Conservation (phyloP, 2,329 filamentous ascomycete genomes). For the Gyromitra esculenta region DNA sequence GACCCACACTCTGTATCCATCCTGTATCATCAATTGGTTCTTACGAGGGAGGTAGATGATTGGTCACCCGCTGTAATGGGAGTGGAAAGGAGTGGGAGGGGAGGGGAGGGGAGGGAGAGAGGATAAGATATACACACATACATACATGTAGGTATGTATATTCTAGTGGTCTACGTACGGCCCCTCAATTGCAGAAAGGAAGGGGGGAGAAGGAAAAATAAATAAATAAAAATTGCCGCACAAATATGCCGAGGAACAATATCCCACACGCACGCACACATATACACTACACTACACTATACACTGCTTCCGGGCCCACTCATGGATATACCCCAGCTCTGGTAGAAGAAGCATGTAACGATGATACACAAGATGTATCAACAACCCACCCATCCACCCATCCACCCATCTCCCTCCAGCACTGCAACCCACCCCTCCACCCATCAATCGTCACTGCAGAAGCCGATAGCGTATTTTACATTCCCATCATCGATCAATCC, state of each 20-base stretch:
- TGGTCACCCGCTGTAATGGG: neutral
- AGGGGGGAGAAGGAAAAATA: neutral
- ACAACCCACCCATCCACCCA: neutral
- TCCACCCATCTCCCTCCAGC: neutral
- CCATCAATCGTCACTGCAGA: no score
- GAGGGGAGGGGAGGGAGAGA: neutral
- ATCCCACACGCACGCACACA: no score
- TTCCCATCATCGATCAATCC: slow-evolving; percentile 30
- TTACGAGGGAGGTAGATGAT: slow-evolving; percentile 2
- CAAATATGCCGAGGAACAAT: slow-evolving; percentile 10
- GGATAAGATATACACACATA: neutral
- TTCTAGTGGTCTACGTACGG: slow-evolving; percentile 20
- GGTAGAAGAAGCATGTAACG: slow-evolving; percentile 31
- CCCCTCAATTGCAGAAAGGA: neutral
- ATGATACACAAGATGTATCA: slow-evolving; percentile 42
- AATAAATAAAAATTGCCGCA: slow-evolving; percentile 13
- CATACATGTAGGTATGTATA: slow-evolving; percentile 10
- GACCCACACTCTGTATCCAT: neutral
- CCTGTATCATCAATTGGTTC: slow-evolving; percentile 15
- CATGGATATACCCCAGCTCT: slow-evolving; percentile 31
- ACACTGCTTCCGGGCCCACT: neutral
- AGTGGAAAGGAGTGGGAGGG: neutral
- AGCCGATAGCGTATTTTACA: slow-evolving; percentile 31
- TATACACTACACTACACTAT: no score
- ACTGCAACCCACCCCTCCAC: no score